Evolutionary conservation across 208 protist species (phyloP).

Genomic region (Acanthamoeba comandoni): DNA sequence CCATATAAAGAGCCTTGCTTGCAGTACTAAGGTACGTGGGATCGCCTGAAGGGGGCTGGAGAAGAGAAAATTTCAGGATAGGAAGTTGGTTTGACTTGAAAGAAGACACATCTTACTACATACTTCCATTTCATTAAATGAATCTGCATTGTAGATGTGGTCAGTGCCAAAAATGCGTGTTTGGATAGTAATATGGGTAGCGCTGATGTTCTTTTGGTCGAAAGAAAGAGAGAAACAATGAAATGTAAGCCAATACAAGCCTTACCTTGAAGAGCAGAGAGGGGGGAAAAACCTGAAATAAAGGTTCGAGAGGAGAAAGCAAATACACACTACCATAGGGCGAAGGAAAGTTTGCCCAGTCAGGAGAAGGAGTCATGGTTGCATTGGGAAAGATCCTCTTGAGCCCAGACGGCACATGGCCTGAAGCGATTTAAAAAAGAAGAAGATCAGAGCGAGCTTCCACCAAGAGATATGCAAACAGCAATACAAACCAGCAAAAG

Average conservation of each 20-base stretch:
- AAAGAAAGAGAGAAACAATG: too few species aligned
- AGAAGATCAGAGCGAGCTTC: neutral
- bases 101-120: neutral
- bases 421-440: neutral
- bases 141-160: slow-evolving; percentile 84
- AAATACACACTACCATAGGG: slow-evolving; percentile 9
- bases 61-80: too few species aligned
- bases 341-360: slow-evolving; percentile 22
- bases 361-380: slow-evolving; percentile 19
- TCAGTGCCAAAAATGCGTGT: slow-evolving; percentile 56
- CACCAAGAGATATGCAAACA: neutral
- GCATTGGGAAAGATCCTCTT: slow-evolving; percentile 40
- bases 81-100: too few species aligned
- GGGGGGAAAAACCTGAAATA: neutral
- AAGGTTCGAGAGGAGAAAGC: slow-evolving; percentile 11
- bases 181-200: neutral
- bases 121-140: slow-evolving; percentile 86
- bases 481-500: slow-evolving; percentile 27
- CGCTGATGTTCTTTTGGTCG: too few species aligned
- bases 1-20: slow-evolving; percentile 72
- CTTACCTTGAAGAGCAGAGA: too few species aligned
- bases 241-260: too few species aligned
- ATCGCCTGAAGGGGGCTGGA: slow-evolving; percentile 41
- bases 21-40: slow-evolving; percentile 75
- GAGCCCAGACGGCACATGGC: neutral